A percentile compares a stretch with the other conserved stretches of the same genome.
Evolutionary conservation across 176 grass and related monocot genomes (phyloP).

Genomic region (Juncus inflexus): DNA sequence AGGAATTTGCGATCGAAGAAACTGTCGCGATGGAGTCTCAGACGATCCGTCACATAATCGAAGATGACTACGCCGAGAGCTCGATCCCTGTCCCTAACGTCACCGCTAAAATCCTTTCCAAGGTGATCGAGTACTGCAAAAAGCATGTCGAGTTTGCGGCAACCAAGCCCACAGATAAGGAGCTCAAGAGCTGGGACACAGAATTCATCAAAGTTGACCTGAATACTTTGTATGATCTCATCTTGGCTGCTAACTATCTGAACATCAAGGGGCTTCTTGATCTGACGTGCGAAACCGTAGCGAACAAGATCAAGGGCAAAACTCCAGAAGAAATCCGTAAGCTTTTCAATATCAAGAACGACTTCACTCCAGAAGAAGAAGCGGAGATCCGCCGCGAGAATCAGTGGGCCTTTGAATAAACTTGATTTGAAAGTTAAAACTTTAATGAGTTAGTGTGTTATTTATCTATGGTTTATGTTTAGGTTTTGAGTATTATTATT

Average conservation of each 20-base stretch:
- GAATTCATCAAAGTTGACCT: constrained; percentile 51
- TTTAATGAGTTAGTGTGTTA: too few relatives aligned
- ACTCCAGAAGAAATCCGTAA: constrained; percentile 43
- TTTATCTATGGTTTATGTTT: too few relatives aligned
- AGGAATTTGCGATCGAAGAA: too few relatives aligned
- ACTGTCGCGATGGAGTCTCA: neutral
- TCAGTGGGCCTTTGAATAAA: constrained; percentile 46
- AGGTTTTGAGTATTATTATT: too few relatives aligned
- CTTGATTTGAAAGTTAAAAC: too few relatives aligned
- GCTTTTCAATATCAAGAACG: constrained; percentile 19
- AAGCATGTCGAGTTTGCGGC: constrained; percentile 46
- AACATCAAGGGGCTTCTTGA: constrained; percentile 49
- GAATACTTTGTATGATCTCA: constrained; percentile 49
- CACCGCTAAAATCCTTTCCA: constrained; percentile 29
- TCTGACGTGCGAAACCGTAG: constrained; percentile 35
- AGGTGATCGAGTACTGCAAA: constrained; percentile 54
- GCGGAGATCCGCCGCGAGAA: constrained; percentile 44
- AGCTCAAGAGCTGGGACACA: constrained; percentile 46
- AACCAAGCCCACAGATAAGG: constrained; percentile 11
- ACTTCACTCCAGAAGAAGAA: constrained; percentile 42
- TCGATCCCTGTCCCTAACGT: constrained; percentile 38
- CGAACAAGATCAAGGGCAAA: constrained; percentile 66
- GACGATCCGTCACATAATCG: too few relatives aligned
- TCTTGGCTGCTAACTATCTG: constrained; percentile 47
- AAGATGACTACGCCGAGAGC: neutral